Evolutionary conservation across 169 alveolate species (phyloP).

Genomic region (Cryptosporidium parvum): DNA sequence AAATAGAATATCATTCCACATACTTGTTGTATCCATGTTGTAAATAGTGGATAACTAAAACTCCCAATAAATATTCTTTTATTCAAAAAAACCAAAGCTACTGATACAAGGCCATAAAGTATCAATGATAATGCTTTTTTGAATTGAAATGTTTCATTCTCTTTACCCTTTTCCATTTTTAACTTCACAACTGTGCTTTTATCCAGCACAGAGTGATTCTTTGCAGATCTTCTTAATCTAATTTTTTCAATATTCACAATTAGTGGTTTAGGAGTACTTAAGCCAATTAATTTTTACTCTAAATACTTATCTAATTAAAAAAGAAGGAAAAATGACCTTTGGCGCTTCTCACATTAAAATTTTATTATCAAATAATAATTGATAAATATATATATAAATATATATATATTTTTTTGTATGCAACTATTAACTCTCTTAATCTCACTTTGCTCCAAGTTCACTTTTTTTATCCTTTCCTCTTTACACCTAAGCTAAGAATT

Average conservation of each 20-base stretch:
- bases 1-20: constrained; percentile 46
- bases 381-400: no score
- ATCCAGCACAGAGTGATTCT: background rate
- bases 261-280: background rate
- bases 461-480: no score
- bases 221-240: constrained; percentile 11
- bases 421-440: no score
- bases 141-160: background rate
- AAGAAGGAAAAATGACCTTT: background rate
- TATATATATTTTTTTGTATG: no score
- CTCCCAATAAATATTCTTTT: constrained; percentile 37
- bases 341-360: background rate
- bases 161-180: background rate
- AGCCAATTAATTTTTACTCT: no score
- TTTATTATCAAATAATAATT: no score
- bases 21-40: constrained; percentile 75
- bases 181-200: background rate
- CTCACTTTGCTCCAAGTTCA: no score
- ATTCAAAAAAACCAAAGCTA: constrained; percentile 47
- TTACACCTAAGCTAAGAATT: background rate
- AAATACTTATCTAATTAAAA: background rate
- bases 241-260: background rate
- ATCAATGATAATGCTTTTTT: constrained; percentile 28
- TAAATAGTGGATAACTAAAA: constrained; percentile 46
- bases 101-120: constrained; percentile 60